Percentiles rank a stretch among this genome's conserved stretches.
phyloP scores from a whole-genome alignment of 2,329 filamentous ascomycete genomes.

The Chrysoporthe puriensis region DNA sequence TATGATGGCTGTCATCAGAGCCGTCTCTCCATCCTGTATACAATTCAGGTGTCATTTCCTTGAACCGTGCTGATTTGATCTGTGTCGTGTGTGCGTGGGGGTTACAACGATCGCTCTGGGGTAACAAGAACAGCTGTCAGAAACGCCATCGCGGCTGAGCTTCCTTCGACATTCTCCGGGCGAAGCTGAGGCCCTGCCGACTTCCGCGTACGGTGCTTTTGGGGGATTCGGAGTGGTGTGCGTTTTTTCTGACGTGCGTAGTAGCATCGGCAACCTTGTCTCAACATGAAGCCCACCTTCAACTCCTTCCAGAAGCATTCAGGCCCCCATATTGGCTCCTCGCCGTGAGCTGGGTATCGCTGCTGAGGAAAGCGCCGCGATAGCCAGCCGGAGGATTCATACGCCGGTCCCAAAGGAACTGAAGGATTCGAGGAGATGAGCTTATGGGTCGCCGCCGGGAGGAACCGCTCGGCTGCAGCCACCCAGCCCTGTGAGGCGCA shows the following conservation, averaged over 20 bases:
- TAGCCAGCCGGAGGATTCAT: constrained; percentile 6
- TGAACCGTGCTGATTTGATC: too few species aligned
- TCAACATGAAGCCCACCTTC: not conserved
- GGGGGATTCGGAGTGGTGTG: not conserved
- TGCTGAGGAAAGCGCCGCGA: constrained; percentile 3
- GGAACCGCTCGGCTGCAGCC: not conserved
- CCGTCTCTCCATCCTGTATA: too few species aligned
- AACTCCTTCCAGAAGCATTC: not conserved
- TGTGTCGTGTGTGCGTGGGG: too few species aligned
- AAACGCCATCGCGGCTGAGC: too few species aligned
- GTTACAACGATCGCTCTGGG: too few species aligned
- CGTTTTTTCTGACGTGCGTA: not conserved
- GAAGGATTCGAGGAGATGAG: not conserved
- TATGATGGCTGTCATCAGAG: not conserved
- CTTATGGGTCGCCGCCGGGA: constrained; percentile 1
- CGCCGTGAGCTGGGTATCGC: not conserved
- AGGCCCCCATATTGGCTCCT: not conserved
- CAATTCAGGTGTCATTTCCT: too few species aligned
- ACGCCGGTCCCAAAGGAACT: constrained; percentile 11
- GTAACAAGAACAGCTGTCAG: too few species aligned
- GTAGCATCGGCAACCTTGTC: not conserved
- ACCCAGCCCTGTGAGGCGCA: not conserved
- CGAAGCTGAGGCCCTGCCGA: too few species aligned
- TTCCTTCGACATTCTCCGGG: too few species aligned
- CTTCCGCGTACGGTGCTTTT: not conserved